phyloP scores from a whole-genome alignment of 2,329 filamentous ascomycete genomes.

The Aspergillus felis region DNA sequence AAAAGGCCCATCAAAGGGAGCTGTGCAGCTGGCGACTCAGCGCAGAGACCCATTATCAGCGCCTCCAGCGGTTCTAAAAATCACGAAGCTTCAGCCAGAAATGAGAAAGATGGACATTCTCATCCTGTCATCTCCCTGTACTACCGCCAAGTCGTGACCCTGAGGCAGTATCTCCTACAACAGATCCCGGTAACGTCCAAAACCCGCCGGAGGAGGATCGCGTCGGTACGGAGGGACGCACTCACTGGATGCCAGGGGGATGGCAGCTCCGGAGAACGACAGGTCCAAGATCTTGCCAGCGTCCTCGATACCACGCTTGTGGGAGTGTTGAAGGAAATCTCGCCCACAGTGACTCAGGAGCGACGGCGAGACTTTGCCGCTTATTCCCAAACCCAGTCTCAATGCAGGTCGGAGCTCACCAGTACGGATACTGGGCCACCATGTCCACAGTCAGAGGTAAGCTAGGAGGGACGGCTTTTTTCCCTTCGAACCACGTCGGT shows the following conservation, averaged over 20 bases:
- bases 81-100: conserved; percentile 6
- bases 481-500: background rate
- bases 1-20: conserved; percentile 36
- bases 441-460: conserved; percentile 63
- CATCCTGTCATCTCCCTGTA: conserved; percentile 66
- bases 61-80: conserved; percentile 16
- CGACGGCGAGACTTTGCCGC: conserved; percentile 55
- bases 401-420: conserved; percentile 35
- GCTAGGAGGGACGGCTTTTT: conserved; percentile 11
- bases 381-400: conserved; percentile 61
- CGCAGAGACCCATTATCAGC: conserved; percentile 24
- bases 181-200: conserved; percentile 65
- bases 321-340: conserved; percentile 45
- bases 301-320: conserved; percentile 70
- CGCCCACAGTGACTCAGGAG: conserved; percentile 25
- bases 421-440: conserved; percentile 36
- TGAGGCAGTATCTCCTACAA: conserved; percentile 67
- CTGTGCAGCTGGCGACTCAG: conserved; percentile 10
- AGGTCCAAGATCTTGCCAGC: conserved; percentile 38
- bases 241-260: conserved; percentile 8
- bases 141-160: conserved; percentile 61
- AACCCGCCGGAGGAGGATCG: conserved; percentile 45
- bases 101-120: conserved; percentile 12
- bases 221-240: conserved; percentile 25
- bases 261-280: conserved; percentile 1